Evolutionary conservation across 2,329 filamentous ascomycete species (phyloP).

Genomic region (Fusarium sp.): DNA sequence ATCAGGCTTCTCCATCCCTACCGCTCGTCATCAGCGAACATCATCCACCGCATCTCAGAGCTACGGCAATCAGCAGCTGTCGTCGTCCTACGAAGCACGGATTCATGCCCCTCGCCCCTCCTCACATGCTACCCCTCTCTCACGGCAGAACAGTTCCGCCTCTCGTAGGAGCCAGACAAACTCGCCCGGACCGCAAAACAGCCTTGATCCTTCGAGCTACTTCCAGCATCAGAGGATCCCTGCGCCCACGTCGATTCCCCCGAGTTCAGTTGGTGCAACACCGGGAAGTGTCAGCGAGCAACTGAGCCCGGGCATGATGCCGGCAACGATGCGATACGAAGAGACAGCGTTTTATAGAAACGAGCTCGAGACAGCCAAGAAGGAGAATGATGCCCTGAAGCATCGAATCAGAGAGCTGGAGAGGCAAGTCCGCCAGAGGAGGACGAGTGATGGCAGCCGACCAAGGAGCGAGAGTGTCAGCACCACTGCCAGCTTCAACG

Average conservation of each 20-base stretch:
- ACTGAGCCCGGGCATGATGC: constrained; percentile 65
- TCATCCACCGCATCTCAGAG: constrained; percentile 68
- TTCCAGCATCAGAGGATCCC: constrained; percentile 61
- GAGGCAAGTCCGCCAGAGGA: constrained; percentile 61
- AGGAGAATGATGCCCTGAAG: constrained; percentile 73
- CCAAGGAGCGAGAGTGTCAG: constrained; percentile 65
- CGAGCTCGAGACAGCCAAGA: constrained; percentile 71
- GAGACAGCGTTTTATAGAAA: constrained; percentile 70
- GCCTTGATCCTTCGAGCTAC: constrained; percentile 58
- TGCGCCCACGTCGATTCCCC: constrained; percentile 46
- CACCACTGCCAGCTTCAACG: constrained; percentile 62
- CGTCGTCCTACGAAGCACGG: constrained; percentile 52
- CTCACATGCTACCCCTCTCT: constrained; percentile 58
- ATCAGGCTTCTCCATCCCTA: constrained; percentile 68
- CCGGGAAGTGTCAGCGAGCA: constrained; percentile 55
- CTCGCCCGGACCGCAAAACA: constrained; percentile 59
- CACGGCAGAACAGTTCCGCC: constrained; percentile 66
- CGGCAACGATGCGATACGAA: constrained; percentile 70
- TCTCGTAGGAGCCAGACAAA: constrained; percentile 65
- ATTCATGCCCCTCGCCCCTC: constrained; percentile 60
- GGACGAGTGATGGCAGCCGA: constrained; percentile 60
- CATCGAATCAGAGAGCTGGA: constrained; percentile 72
- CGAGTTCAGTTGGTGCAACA: constrained; percentile 56
- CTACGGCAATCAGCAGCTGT: constrained; percentile 52
- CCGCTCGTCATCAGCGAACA: constrained; percentile 67